Conservation (phyloP, 169 alveolate species). For the Eimeria necatrix region DNA sequence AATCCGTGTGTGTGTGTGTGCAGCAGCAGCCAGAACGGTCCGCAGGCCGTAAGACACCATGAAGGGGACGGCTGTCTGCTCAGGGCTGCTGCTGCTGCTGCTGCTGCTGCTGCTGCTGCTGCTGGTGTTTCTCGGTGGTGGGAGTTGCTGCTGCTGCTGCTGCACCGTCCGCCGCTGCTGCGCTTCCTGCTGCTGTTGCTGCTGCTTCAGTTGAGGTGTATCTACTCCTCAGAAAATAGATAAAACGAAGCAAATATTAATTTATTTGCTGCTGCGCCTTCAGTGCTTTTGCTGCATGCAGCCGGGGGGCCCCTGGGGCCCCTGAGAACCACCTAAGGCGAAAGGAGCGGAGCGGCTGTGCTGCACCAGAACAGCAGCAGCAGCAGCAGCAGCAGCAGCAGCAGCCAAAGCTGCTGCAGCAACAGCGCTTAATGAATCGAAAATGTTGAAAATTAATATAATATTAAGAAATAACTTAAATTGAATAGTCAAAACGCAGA, state of each 20-base stretch:
- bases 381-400: not conserved
- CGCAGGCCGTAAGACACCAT: not conserved
- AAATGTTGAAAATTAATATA: not conserved
- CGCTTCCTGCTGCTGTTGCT: constrained; percentile 40
- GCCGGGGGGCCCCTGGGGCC: constrained; percentile 10
- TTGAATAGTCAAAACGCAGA: too few species aligned
- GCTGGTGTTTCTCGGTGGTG: too few species aligned
- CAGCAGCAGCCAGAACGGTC: not conserved
- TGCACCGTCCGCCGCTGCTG: too few species aligned
- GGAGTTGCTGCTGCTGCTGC: too few species aligned
- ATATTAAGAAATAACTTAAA: not conserved
- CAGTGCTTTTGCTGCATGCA: not conserved
- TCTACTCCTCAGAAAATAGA: not conserved
- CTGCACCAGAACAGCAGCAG: constrained; percentile 30
- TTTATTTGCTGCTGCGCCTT: not conserved
- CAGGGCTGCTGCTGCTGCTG: not conserved
- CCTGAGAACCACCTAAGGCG: not conserved
- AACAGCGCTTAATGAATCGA: not conserved
- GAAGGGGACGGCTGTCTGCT: not conserved
- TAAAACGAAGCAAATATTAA: not conserved
- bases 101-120: constrained; percentile 37
- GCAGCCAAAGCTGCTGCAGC: not conserved
- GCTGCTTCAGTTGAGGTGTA: not conserved
- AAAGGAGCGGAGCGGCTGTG: not conserved
- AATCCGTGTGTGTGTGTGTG: not conserved